Conservation (phyloP, 768 basidiomycete genomes). For the Gloeopeniophorella convolvens region DNA sequence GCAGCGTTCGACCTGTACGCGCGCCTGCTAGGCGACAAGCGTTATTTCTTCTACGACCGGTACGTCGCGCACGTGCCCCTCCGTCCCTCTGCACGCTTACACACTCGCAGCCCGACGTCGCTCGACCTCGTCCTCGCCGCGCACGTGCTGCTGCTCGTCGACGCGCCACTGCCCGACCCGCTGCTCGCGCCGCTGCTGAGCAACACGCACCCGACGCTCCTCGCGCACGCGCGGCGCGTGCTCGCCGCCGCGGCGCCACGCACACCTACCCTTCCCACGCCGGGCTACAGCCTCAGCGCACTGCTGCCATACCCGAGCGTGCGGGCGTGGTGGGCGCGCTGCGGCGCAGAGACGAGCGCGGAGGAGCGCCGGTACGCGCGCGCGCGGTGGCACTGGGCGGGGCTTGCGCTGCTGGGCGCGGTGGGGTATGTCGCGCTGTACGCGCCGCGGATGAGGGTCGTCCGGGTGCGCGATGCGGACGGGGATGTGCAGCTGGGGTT, state of each 20-base stretch:
- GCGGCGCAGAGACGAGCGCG: constrained; percentile 25
- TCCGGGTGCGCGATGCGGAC: background rate
- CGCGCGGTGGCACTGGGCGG: constrained; percentile 49
- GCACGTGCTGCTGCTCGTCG: constrained; percentile 53
- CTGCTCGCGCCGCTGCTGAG: constrained; percentile 47
- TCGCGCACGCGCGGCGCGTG: constrained; percentile 52
- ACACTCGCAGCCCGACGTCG: constrained; percentile 43
- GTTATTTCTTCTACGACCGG: constrained; percentile 48
- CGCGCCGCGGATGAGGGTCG: constrained; percentile 6
- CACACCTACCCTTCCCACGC: constrained; percentile 23
- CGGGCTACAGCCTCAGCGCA: constrained; percentile 32
- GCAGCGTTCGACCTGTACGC: constrained; percentile 51
- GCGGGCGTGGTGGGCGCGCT: constrained; percentile 27
- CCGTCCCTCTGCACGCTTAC: background rate
- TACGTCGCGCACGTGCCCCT: constrained; percentile 21
- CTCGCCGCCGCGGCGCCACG: constrained; percentile 28
- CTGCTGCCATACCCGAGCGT: constrained; percentile 16
- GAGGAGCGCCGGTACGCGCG: constrained; percentile 43
- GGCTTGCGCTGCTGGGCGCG: constrained; percentile 36
- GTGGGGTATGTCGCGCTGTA: constrained; percentile 30
- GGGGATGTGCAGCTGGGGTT: constrained; percentile 6
- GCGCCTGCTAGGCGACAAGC: constrained; percentile 43
- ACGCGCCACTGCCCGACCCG: constrained; percentile 57
- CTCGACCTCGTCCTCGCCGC: constrained; percentile 65
- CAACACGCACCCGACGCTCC: constrained; percentile 50